Evolutionary conservation across 805 yeast genomes (phyloP).

Genomic region (Wickerhamiella azyma): DNA sequence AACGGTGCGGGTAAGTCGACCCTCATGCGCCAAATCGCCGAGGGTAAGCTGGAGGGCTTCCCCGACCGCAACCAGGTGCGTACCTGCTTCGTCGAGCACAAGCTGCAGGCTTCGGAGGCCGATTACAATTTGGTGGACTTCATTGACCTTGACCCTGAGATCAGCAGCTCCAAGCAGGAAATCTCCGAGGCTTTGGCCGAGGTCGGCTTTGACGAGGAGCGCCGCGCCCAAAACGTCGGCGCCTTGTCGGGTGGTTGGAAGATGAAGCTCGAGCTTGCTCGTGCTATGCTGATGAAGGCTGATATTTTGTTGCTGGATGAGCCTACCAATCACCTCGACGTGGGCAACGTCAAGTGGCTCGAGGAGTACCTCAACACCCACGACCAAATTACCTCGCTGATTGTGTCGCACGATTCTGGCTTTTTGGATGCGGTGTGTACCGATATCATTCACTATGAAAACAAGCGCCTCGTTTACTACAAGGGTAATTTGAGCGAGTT

Average conservation of each 20-base stretch:
- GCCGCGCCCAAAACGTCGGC: slow-evolving; percentile 83
- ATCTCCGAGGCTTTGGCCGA: slow-evolving; percentile 62
- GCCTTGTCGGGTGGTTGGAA: slow-evolving; percentile 99
- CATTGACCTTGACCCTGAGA: slow-evolving; percentile 80
- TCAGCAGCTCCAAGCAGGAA: slow-evolving; percentile 51
- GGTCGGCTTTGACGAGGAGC: slow-evolving; percentile 86
- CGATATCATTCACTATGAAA: slow-evolving; percentile 91
- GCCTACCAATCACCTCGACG: slow-evolving; percentile 98
- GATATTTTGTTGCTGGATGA: slow-evolving; percentile 90
- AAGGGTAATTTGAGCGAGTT: slow-evolving; percentile 91
- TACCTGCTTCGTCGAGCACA: slow-evolving; percentile 96
- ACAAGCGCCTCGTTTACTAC: slow-evolving; percentile 85
- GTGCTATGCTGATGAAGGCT: slow-evolving; percentile 96
- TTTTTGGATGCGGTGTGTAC: slow-evolving; percentile 93
- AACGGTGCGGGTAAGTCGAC: slow-evolving; percentile 99
- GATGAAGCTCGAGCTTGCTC: slow-evolving; percentile 95
- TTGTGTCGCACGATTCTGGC: slow-evolving; percentile 96
- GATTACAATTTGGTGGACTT: slow-evolving; percentile 78
- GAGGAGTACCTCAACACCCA: slow-evolving; percentile 74
- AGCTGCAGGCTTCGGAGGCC: slow-evolving; percentile 87
- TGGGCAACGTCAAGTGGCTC: slow-evolving; percentile 83
- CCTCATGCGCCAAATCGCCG: slow-evolving; percentile 89
- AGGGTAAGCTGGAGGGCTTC: slow-evolving; percentile 95
- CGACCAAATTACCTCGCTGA: slow-evolving; percentile 80
- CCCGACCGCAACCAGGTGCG: slow-evolving; percentile 75